These are phyloP conservation scores for Sophora flavescens DNA, from an alignment of 306 rosid genomes.

Conservation along the genomic window DNA sequence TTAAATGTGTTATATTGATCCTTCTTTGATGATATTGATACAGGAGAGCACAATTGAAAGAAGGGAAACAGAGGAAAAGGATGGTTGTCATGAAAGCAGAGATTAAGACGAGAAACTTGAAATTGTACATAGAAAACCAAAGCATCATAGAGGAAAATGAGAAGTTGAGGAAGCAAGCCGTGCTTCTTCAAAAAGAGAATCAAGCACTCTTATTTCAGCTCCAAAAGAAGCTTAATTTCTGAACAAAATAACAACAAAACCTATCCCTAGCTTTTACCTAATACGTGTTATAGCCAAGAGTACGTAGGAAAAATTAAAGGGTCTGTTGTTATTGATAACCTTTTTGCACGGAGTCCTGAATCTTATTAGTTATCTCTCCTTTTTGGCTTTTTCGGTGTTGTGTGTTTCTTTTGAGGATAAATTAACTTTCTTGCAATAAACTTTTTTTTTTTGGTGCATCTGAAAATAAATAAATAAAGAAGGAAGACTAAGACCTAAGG, in stretches of 20 bases:
- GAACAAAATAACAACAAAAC: slow-evolving; percentile 35
- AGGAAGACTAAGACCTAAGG: too few species aligned
- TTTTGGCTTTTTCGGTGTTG: not conserved
- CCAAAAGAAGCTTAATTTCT: slow-evolving; percentile 53
- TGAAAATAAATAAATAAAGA: too few species aligned
- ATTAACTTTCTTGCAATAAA: slow-evolving; percentile 34
- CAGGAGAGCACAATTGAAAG: slow-evolving; percentile 56
- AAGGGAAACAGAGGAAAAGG: slow-evolving; percentile 45
- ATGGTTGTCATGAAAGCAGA: slow-evolving; percentile 44
- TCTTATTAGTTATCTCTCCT: not conserved
- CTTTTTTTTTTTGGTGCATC: not conserved
- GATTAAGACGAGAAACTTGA: slow-evolving; percentile 75
- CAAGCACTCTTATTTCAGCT: slow-evolving; percentile 68
- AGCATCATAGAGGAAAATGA: slow-evolving; percentile 78
- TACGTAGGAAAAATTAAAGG: slow-evolving; percentile 29
- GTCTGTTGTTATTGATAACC: slow-evolving; percentile 11
- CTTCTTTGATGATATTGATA: slow-evolving; percentile 23
- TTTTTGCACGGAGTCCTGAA: not conserved
- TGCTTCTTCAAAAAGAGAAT: slow-evolving; percentile 82
- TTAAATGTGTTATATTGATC: not conserved
- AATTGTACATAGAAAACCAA: slow-evolving; percentile 70
- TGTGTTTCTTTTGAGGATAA: slow-evolving; percentile 27
- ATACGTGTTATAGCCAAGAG: not conserved
- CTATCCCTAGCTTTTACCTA: not conserved
- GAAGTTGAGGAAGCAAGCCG: slow-evolving; percentile 74